Conservation (phyloP, 108 stramenopile species). For the Epithemia pelagica region DNA sequence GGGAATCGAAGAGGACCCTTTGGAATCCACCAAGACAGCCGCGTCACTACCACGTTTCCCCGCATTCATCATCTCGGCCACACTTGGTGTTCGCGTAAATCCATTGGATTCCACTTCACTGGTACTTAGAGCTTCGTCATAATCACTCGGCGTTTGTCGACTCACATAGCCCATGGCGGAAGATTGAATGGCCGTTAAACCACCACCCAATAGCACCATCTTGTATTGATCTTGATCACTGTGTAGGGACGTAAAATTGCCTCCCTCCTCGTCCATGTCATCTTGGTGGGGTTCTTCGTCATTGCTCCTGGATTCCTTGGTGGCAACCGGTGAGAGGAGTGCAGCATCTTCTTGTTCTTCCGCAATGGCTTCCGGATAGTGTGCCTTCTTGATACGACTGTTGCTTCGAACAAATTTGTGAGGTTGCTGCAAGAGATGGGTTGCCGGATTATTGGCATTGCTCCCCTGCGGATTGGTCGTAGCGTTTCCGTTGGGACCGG, state of each 20-base stretch:
- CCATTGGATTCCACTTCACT: constrained; percentile 45
- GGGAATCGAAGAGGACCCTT: background rate
- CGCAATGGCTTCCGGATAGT: constrained; percentile 10
- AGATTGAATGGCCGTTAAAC: constrained; percentile 50
- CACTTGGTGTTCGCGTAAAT: constrained; percentile 31
- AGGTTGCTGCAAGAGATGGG: too few relatives aligned
- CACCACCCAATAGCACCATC: constrained; percentile 35
- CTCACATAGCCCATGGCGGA: constrained; percentile 30
- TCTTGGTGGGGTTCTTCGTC: background rate
- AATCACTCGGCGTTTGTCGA: constrained; percentile 37
- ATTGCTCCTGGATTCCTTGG: background rate
- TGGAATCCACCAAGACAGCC: background rate
- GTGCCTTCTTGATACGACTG: background rate
- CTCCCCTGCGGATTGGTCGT: too few relatives aligned
- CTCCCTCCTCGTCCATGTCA: background rate
- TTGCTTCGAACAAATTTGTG: constrained; percentile 3
- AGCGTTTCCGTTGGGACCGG: too few relatives aligned
- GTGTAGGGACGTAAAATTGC: background rate
- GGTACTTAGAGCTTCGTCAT: constrained; percentile 40
- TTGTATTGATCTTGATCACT: constrained; percentile 10
- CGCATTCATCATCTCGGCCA: constrained; percentile 31
- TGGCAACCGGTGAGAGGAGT: background rate
- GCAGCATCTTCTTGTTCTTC: constrained; percentile 15
- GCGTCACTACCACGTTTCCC: constrained; percentile 8
- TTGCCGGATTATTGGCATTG: too few relatives aligned